Percentiles rank a stretch among this genome's conserved stretches.
Evolutionary conservation across 2,329 filamentous ascomycete genomes (phyloP).

Genomic region (Beauveria caledonica): DNA sequence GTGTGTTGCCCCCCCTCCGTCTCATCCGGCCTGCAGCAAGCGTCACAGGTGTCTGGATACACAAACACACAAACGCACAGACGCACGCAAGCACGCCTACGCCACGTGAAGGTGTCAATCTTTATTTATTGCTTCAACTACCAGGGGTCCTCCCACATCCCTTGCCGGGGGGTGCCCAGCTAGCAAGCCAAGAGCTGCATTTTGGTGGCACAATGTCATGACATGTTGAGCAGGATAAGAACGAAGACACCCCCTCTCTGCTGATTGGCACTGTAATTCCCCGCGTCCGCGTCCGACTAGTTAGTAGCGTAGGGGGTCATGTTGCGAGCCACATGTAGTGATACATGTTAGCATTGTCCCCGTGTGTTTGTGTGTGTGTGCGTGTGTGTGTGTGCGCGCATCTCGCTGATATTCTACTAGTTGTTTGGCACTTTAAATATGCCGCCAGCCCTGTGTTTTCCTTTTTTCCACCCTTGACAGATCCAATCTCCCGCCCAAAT

Average conservation of each 20-base stretch:
- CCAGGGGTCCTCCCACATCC: neutral
- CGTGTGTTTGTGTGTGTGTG: neutral
- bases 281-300: neutral
- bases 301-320: neutral
- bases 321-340: neutral
- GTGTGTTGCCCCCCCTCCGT: neutral
- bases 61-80: neutral
- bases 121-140: neutral
- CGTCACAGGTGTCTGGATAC: neutral
- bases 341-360: no score
- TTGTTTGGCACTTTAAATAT: neutral
- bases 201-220: neutral
- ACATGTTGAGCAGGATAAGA: neutral
- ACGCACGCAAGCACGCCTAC: neutral
- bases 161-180: neutral
- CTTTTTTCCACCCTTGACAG: neutral
- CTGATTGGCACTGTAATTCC: neutral
- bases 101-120: neutral
- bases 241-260: neutral
- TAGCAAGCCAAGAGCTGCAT: neutral
- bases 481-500: constrained; percentile 3
- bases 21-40: neutral
- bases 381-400: no score
- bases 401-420: neutral
- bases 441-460: neutral